Evolutionary conservation across 2,329 filamentous ascomycete species (phyloP).

Genomic region (Cytospora mali): DNA sequence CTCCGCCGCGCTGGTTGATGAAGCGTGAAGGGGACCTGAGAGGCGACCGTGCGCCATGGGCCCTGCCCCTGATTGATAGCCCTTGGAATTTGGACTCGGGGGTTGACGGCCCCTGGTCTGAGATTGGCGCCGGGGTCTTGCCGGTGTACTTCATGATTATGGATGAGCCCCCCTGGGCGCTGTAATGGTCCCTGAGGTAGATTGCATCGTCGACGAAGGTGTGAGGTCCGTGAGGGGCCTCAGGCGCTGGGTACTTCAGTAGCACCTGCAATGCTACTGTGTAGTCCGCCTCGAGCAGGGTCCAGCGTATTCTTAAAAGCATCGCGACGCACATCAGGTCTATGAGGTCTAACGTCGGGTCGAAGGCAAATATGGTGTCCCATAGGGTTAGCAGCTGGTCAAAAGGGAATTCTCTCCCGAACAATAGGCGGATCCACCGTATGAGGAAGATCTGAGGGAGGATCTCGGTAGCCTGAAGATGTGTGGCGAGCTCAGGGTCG

Average conservation of each 20-base stretch:
- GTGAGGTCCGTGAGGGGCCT: slow-evolving; percentile 65
- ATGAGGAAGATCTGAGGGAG: slow-evolving; percentile 97
- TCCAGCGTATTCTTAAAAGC: slow-evolving; percentile 89
- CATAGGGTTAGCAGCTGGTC: slow-evolving; percentile 82
- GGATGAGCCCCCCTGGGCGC: slow-evolving; percentile 60
- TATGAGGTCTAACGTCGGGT: slow-evolving; percentile 76
- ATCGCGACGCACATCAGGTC: slow-evolving; percentile 93
- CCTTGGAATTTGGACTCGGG: slow-evolving; percentile 38
- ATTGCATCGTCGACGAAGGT: slow-evolving; percentile 86
- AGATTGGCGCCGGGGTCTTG: slow-evolving; percentile 44
- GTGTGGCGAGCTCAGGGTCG: slow-evolving; percentile 80
- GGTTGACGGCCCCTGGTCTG: slow-evolving; percentile 37
- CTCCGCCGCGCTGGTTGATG: slow-evolving; percentile 57
- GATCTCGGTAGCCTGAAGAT: slow-evolving; percentile 82
- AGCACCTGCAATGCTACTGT: slow-evolving; percentile 80
- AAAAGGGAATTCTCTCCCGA: slow-evolving; percentile 91
- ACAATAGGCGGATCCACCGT: slow-evolving; percentile 91
- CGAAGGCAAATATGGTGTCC: slow-evolving; percentile 89
- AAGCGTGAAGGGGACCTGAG: slow-evolving; percentile 52
- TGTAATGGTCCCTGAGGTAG: slow-evolving; percentile 69
- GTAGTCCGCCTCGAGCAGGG: slow-evolving; percentile 84
- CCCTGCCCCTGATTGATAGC: slow-evolving; percentile 45
- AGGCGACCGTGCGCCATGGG: slow-evolving; percentile 46
- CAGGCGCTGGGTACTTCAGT: slow-evolving; percentile 77
- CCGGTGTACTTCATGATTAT: slow-evolving; percentile 74